phyloP scores from a whole-genome alignment of 768 basidiomycete species.

The Obba rivulosa region DNA sequence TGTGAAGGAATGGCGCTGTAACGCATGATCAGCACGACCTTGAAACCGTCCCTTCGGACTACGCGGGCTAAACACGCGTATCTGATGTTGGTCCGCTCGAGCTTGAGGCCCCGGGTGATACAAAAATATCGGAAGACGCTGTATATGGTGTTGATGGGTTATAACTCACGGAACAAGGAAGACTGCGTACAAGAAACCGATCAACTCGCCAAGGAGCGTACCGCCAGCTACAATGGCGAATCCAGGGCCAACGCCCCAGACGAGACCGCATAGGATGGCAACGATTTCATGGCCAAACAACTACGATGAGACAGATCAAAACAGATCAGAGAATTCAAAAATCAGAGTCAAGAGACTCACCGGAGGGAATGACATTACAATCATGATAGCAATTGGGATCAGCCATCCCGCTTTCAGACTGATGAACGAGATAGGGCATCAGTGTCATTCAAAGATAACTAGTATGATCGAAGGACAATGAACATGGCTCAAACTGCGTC shows the following conservation, averaged over 20 bases:
- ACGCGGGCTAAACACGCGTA: constrained; percentile 49
- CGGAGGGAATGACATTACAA: constrained; percentile 37
- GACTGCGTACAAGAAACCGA: constrained; percentile 74
- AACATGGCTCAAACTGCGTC: no score
- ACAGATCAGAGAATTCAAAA: neutral
- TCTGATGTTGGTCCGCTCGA: constrained; percentile 35
- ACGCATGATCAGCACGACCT: constrained; percentile 70
- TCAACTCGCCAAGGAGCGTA: constrained; percentile 81
- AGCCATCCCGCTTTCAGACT: constrained; percentile 29
- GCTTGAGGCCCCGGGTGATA: constrained; percentile 66
- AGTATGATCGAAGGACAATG: neutral
- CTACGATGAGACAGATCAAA: constrained; percentile 26
- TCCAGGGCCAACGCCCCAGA: constrained; percentile 85
- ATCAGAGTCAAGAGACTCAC: constrained; percentile 12
- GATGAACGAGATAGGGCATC: neutral
- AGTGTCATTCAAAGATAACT: no score
- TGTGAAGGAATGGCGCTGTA: constrained; percentile 84
- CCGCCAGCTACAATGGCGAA: constrained; percentile 84
- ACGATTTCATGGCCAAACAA: constrained; percentile 93
- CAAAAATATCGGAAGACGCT: constrained; percentile 86
- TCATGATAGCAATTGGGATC: constrained; percentile 38
- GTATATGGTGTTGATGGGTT: neutral
- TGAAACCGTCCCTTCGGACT: constrained; percentile 88
- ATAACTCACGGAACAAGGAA: neutral
- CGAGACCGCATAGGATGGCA: constrained; percentile 81